These are phyloP conservation scores for Tolypocladium cylindrosporum DNA, from an alignment of 2,329 filamentous ascomycete species.

Conservation along the genomic window DNA sequence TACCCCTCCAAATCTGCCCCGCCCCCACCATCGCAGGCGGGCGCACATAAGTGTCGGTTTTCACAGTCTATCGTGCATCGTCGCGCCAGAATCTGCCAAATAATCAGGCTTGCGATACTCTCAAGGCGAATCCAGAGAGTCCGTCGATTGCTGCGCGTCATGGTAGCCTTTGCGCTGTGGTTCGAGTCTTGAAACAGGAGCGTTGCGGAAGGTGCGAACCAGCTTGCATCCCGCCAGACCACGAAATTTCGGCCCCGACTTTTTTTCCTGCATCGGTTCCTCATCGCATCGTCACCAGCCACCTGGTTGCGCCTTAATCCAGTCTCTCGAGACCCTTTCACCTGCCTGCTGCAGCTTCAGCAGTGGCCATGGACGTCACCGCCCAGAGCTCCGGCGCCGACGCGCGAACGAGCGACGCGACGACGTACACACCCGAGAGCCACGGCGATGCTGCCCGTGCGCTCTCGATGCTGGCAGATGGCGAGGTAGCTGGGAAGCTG, in stretches of 20 bases:
- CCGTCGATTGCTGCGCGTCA: neutral
- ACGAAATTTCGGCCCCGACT: neutral
- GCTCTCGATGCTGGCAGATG: constrained; percentile 5
- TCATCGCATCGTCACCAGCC: neutral
- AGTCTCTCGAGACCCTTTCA: neutral
- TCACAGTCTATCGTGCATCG: neutral
- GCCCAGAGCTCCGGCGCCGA: neutral
- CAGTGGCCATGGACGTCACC: neutral
- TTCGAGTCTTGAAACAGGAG: neutral
- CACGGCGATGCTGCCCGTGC: constrained; percentile 5
- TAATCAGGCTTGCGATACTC: neutral
- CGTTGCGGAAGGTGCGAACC: neutral
- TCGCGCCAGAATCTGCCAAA: neutral
- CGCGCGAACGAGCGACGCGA: neutral
- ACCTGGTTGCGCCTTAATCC: neutral
- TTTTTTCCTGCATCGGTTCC: neutral
- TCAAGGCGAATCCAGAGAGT: neutral
- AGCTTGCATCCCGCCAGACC: neutral
- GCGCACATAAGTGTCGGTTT: neutral
- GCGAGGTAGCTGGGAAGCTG: constrained; percentile 3
- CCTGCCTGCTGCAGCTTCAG: neutral
- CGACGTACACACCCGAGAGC: neutral
- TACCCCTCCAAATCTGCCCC: neutral
- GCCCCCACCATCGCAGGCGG: neutral
- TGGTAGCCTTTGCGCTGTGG: neutral